Conservation (phyloP, 225 moss, liverwort and hornwort species). For the Marchantia polymorpha region DNA sequence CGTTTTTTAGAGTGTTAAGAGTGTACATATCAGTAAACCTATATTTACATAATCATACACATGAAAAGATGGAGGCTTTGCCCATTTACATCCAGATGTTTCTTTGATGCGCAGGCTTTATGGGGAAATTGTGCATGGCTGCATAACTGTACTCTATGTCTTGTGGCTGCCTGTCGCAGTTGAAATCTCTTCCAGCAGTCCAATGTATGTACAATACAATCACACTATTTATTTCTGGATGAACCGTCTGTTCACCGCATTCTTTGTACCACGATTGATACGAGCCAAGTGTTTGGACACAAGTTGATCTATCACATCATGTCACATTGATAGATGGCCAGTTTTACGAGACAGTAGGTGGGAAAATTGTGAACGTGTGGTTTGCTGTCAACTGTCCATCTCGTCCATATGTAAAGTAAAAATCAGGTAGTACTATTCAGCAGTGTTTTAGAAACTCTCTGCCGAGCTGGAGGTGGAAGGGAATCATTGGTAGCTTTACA, state of each 20-base stretch:
- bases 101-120: slow-evolving; percentile 17
- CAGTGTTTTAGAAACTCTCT: background rate
- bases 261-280: slow-evolving; percentile 9
- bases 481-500: background rate
- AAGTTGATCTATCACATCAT: background rate
- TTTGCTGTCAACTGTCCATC: background rate
- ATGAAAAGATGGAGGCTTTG: too few species aligned
- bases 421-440: background rate
- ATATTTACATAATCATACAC: too few species aligned
- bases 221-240: background rate
- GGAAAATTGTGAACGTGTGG: background rate
- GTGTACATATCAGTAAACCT: too few species aligned
- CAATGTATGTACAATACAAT: slow-evolving; percentile 2
- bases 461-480: background rate
- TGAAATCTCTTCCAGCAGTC: background rate
- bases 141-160: background rate
- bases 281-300: background rate
- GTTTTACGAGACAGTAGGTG: too few species aligned
- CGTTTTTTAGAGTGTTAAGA: too few species aligned
- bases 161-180: background rate
- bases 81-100: background rate
- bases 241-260: background rate
- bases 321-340: background rate
- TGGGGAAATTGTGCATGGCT: slow-evolving; percentile 20
- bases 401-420: background rate